Conservation (phyloP, 805 yeast species). For the Martiniozyma abietophila region DNA sequence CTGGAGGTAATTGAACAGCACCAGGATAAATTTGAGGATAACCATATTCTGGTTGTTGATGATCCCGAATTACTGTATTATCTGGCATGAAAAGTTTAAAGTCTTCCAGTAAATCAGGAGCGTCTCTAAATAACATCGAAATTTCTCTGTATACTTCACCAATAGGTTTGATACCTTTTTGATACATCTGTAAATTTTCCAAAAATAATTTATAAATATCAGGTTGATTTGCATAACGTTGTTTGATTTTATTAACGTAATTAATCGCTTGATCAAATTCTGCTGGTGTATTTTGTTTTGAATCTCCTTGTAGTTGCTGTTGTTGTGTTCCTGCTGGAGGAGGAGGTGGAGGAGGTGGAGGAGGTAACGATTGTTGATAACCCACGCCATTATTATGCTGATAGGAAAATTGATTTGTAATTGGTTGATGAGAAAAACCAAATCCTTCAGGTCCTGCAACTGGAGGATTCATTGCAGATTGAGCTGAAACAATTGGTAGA, state of each 20-base stretch:
- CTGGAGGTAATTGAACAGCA: constrained; percentile 68
- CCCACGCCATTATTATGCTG: no score
- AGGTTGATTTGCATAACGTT: constrained; percentile 87
- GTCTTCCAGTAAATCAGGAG: constrained; percentile 91
- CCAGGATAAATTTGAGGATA: constrained; percentile 10
- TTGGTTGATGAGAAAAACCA: no score
- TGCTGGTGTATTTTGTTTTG: constrained; percentile 52
- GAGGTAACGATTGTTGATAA: constrained; percentile 2
- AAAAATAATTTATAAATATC: constrained; percentile 91
- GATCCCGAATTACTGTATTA: constrained; percentile 30
- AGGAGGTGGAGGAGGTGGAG: constrained; percentile 7
- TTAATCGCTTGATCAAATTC: constrained; percentile 96
- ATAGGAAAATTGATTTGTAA: no score
- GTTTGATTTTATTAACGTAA: constrained; percentile 93
- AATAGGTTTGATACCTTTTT: constrained; percentile 91
- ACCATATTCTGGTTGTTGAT: constrained; percentile 16
- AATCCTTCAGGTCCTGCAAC: no score
- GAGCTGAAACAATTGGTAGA: no score
- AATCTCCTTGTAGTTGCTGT: constrained; percentile 15
- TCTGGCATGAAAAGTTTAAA: constrained; percentile 95
- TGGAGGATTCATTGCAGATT: no score
- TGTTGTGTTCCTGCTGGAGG: constrained; percentile 9
- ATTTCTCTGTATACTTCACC: constrained; percentile 94
- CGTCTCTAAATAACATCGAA: constrained; percentile 76
- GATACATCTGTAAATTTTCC: constrained; percentile 93